Conservation (phyloP, 441 rosid genomes). For the Euphorbia celastroides region DNA sequence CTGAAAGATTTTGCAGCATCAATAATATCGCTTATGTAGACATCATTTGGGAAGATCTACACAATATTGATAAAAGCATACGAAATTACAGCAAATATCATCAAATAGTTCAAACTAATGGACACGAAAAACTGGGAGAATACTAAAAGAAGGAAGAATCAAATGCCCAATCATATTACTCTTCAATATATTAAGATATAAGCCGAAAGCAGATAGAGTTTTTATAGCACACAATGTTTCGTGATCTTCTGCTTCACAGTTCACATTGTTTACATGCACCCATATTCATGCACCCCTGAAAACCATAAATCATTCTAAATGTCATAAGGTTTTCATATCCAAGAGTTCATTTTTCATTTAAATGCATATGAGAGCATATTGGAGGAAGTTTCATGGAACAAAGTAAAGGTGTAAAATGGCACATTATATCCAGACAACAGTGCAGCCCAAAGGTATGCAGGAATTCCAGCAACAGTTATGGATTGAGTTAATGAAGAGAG, state of each 20-base stretch:
- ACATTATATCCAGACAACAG: neutral
- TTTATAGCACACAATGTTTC: neutral
- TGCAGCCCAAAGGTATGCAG: neutral
- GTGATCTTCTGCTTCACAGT: neutral
- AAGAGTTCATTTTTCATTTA: neutral
- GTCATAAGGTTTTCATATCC: constrained; percentile 2
- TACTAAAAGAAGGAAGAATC: neutral
- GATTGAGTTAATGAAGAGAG: neutral
- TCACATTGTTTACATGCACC: neutral
- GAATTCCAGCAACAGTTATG: neutral
- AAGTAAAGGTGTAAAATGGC: neutral
- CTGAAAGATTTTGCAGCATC: constrained; percentile 79
- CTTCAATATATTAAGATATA: neutral
- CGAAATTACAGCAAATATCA: constrained; percentile 5
- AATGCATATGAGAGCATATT: neutral
- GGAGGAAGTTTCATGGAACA: neutral
- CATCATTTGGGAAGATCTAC: constrained; percentile 86
- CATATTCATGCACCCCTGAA: neutral
- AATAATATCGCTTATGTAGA: constrained; percentile 63
- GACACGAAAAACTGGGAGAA: neutral
- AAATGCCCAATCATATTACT: neutral
- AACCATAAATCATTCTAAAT: neutral
- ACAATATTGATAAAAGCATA: constrained; percentile 14
- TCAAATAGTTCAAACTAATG: constrained; percentile 1
- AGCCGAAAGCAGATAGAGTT: neutral